Evolutionary conservation across 495 filamentous ascomycete species (phyloP).

Genomic region (Cenococcum geophilum): DNA sequence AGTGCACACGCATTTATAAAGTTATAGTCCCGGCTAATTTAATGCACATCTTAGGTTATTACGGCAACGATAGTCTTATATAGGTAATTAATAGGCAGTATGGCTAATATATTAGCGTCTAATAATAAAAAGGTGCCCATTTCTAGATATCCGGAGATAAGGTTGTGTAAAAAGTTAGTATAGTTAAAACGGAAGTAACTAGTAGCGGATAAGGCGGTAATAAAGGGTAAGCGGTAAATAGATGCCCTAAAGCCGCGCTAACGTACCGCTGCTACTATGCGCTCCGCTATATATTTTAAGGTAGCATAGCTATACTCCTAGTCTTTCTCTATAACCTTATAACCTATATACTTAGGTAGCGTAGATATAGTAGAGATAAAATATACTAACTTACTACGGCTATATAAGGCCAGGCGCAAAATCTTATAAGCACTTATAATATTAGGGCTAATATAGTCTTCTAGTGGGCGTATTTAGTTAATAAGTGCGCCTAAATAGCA

Average conservation of each 20-base stretch:
- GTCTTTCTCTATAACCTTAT: conserved; percentile 25
- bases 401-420: conserved; percentile 35
- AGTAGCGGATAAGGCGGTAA: conserved; percentile 31
- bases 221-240: conserved; percentile 35
- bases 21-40: conserved; percentile 34
- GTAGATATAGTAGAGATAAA: conserved; percentile 37
- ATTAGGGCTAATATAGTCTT: conserved; percentile 37
- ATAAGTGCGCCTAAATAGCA: conserved; percentile 35
- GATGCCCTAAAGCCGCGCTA: conserved; percentile 34
- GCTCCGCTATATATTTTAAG: conserved; percentile 36
- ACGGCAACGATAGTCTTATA: conserved; percentile 29
- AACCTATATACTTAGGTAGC: conserved; percentile 32
- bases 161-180: conserved; percentile 37
- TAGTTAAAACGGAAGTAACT: conserved; percentile 36
- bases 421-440: conserved; percentile 36
- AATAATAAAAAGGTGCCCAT: conserved; percentile 33
- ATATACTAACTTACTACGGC: conserved; percentile 33
- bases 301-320: conserved; percentile 36
- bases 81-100: conserved; percentile 36
- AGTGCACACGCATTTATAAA: conserved; percentile 29
- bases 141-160: conserved; percentile 33
- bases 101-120: conserved; percentile 30
- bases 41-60: conserved; percentile 27
- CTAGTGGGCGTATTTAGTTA: conserved; percentile 37
- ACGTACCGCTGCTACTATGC: conserved; percentile 32